Conservation (phyloP, 2,329 filamentous ascomycete genomes). For the Sclerotinia trifoliorum region DNA sequence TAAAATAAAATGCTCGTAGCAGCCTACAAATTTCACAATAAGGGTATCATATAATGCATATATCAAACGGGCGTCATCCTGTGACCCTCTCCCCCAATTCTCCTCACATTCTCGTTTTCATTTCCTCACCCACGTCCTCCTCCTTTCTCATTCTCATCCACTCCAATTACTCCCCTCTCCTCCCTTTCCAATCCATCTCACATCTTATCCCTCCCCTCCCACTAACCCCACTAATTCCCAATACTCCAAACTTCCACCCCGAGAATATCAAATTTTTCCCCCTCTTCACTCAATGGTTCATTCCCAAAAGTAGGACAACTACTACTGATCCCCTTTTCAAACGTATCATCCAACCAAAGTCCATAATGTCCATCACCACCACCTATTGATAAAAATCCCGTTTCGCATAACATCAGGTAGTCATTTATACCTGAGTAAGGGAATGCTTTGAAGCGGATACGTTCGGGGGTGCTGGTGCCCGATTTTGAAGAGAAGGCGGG, state of each 20-base stretch:
- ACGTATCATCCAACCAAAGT: slow-evolving; percentile 84
- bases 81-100: background rate
- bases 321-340: slow-evolving; percentile 81
- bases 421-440: slow-evolving; percentile 95
- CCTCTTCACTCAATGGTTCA: slow-evolving; percentile 88
- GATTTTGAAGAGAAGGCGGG: slow-evolving; percentile 29
- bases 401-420: slow-evolving; percentile 92
- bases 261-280: slow-evolving; percentile 84
- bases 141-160: background rate
- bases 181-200: too few relatives aligned
- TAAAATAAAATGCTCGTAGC: background rate
- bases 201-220: too few relatives aligned
- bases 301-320: slow-evolving; percentile 92
- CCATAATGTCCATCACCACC: slow-evolving; percentile 89
- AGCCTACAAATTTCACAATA: slow-evolving; percentile 18
- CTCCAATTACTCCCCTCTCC: too few relatives aligned
- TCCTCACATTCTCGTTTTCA: background rate
- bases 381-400: slow-evolving; percentile 79
- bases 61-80: background rate
- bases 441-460: slow-evolving; percentile 94
- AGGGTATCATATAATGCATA: slow-evolving; percentile 24
- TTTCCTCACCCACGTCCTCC: background rate
- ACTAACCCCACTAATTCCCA: slow-evolving; percentile 48
- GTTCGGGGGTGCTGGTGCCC: slow-evolving; percentile 59
- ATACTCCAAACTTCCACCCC: slow-evolving; percentile 94